phyloP scores from a whole-genome alignment of 2,329 filamentous ascomycete genomes.

The Diaporthe helianthi region DNA sequence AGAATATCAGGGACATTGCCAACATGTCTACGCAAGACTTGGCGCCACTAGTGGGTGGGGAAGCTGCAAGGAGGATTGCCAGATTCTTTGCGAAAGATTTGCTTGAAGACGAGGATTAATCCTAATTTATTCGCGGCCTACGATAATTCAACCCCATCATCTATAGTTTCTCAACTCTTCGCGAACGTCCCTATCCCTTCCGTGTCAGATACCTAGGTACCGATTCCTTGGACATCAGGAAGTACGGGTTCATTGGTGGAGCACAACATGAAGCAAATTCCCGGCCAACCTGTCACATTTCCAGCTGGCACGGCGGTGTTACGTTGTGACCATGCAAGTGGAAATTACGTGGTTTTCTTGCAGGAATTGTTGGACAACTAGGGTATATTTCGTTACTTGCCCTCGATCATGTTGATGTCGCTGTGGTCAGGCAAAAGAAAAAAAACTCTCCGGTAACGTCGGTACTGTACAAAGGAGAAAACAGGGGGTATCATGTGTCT shows the following conservation, averaged over 20 bases:
- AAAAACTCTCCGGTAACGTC: neutral
- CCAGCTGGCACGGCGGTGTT: no score
- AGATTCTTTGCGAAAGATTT: constrained; percentile 79
- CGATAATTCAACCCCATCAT: no score
- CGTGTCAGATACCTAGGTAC: no score
- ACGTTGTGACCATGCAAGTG: neutral
- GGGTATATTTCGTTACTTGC: constrained; percentile 2
- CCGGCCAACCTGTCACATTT: neutral
- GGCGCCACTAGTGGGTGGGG: constrained; percentile 75
- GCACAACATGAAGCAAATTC: neutral
- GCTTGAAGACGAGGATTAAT: constrained; percentile 55
- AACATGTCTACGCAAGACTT: constrained; percentile 83
- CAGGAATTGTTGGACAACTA: neutral
- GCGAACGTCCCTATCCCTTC: neutral
- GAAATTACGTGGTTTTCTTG: neutral
- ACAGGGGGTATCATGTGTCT: constrained; percentile 25
- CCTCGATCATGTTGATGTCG: neutral
- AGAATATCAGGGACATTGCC: constrained; percentile 81
- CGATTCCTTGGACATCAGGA: neutral
- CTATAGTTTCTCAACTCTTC: neutral
- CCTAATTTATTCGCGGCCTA: neutral
- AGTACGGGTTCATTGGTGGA: neutral
- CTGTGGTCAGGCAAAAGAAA: neutral
- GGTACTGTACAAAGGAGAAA: constrained; percentile 20
- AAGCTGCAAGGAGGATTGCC: constrained; percentile 77